A percentile compares a stretch with the other conserved stretches of the same genome.
Evolutionary conservation across 176 grass and related monocot genomes (phyloP).

Genomic region (Themeda triandra): DNA sequence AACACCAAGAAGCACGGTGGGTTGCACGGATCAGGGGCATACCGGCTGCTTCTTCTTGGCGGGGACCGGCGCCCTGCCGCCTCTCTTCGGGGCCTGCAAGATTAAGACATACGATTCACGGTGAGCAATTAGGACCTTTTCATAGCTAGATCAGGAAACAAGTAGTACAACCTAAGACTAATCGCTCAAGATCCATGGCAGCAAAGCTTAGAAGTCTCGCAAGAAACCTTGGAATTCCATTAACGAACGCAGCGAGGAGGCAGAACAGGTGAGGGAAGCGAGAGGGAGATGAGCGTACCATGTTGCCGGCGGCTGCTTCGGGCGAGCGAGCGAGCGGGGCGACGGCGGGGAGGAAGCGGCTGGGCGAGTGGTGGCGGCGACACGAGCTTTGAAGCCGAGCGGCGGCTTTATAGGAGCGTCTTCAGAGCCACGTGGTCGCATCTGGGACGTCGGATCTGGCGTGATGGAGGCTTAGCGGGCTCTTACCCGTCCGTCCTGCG

Average conservation of each 20-base stretch:
- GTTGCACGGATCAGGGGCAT: not conserved
- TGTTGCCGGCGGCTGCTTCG: slow-evolving; percentile 7
- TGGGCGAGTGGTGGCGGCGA: not conserved
- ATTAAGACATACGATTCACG: no score
- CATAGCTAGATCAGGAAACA: not conserved
- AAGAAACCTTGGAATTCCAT: not conserved
- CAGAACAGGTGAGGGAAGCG: no score
- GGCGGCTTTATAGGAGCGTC: not conserved
- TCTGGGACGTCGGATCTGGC: slow-evolving; percentile 4
- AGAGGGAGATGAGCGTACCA: slow-evolving; percentile 1
- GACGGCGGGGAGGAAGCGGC: not conserved
- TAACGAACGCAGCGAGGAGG: not conserved
- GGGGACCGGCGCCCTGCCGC: slow-evolving; percentile 42
- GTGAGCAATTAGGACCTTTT: not conserved
- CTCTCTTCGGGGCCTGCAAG: slow-evolving; percentile 74
- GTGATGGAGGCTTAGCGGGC: not conserved
- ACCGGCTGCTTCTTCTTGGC: slow-evolving; percentile 67
- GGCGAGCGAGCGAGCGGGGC: not conserved
- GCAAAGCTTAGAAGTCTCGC: not conserved
- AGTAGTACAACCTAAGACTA: not conserved
- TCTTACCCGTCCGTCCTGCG: not conserved
- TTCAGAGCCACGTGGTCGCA: not conserved
- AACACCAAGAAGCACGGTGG: not conserved
- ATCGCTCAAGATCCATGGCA: not conserved
- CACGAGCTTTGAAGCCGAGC: not conserved